A percentile compares a stretch with the other conserved stretches of the same genome.
Evolutionary conservation across 2,329 filamentous ascomycete genomes (phyloP).

Genomic region (Reticulascus tulasneorum): DNA sequence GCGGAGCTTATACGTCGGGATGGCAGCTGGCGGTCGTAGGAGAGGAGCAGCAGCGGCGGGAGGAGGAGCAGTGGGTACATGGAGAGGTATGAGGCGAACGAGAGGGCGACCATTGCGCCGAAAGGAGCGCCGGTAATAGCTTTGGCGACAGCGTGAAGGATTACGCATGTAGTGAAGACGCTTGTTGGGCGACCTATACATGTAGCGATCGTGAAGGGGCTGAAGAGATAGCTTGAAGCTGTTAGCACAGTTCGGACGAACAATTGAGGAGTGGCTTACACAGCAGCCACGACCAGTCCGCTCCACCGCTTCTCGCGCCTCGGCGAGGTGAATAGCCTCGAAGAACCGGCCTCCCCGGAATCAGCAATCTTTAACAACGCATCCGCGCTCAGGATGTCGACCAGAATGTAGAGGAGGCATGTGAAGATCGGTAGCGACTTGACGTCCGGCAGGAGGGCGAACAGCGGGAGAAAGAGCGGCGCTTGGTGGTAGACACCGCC

Average conservation of each 20-base stretch:
- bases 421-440: slow-evolving; percentile 66
- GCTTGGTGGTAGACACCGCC: slow-evolving; percentile 82
- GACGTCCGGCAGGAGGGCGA: slow-evolving; percentile 77
- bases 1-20: slow-evolving; percentile 30
- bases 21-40: slow-evolving; percentile 62
- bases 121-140: slow-evolving; percentile 70
- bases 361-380: slow-evolving; percentile 76
- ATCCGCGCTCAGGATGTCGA: slow-evolving; percentile 80
- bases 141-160: slow-evolving; percentile 77
- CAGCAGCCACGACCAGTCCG: slow-evolving; percentile 70
- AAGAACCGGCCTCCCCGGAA: slow-evolving; percentile 72
- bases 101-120: slow-evolving; percentile 77
- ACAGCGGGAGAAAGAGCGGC: slow-evolving; percentile 84
- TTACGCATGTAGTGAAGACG: slow-evolving; percentile 83
- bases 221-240: slow-evolving; percentile 74
- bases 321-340: slow-evolving; percentile 72
- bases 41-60: slow-evolving; percentile 74
- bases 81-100: slow-evolving; percentile 85
- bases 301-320: slow-evolving; percentile 72
- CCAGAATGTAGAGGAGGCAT: slow-evolving; percentile 71
- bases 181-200: slow-evolving; percentile 87
- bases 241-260: not conserved
- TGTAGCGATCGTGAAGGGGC: slow-evolving; percentile 87
- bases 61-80: slow-evolving; percentile 88
- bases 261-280: slow-evolving; percentile 47